phyloP scores from a whole-genome alignment of 176 grass and related monocot genomes.

The Avena insularis region DNA sequence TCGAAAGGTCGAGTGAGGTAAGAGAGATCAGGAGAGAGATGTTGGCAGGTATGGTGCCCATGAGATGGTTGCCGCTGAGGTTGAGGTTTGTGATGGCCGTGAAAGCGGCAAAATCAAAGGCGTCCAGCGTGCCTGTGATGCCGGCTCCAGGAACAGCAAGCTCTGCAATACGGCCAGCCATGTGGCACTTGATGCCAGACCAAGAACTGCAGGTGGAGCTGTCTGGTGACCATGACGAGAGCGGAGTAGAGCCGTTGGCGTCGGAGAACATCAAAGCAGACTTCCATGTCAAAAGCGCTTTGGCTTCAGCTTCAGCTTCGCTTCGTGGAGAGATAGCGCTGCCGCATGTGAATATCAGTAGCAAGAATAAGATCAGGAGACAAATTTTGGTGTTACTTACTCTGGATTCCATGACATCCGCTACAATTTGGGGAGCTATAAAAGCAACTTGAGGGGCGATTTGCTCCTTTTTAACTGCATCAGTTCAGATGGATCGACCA shows the following conservation, averaged over 20 bases:
- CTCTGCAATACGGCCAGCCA: neutral
- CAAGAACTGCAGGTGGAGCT: conserved; percentile 23
- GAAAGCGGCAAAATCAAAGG: conserved; percentile 13
- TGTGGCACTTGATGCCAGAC: conserved; percentile 38
- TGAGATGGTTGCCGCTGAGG: conserved; percentile 46
- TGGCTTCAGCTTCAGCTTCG: neutral
- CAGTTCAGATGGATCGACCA: neutral
- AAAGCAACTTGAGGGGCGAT: neutral
- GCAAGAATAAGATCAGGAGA: neutral
- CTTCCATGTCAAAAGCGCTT: conserved; percentile 41
- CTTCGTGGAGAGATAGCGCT: neutral
- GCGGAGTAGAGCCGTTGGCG: neutral
- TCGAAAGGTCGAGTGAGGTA: conserved; percentile 30
- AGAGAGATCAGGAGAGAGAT: conserved; percentile 23
- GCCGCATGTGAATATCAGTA: neutral
- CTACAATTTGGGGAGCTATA: neutral
- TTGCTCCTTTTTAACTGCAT: neutral
- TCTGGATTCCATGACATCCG: neutral
- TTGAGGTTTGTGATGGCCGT: conserved; percentile 35
- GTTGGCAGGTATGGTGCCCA: conserved; percentile 27
- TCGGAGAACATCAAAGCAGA: neutral
- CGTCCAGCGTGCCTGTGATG: neutral
- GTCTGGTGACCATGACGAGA: conserved; percentile 29
- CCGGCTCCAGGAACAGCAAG: neutral
- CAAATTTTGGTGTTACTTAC: neutral